Conservation (phyloP, 1,284 basidiomycete genomes). For the Leccinum subrobustum region DNA sequence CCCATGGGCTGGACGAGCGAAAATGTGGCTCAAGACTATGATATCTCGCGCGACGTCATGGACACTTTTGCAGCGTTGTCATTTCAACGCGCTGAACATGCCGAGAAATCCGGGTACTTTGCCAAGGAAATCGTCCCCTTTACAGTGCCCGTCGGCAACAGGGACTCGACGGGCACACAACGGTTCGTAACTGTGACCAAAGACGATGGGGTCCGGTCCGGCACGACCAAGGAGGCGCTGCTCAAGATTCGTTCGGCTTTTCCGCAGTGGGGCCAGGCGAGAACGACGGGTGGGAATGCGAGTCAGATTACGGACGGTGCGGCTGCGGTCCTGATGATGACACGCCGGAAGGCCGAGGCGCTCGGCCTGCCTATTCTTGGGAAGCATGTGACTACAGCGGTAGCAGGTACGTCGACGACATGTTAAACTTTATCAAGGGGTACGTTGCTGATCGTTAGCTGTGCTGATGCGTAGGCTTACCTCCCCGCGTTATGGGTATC, state of each 20-base stretch:
- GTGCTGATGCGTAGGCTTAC: conserved; percentile 45
- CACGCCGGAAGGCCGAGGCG: conserved; percentile 78
- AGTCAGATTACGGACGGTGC: conserved; percentile 88
- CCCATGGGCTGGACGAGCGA: conserved; percentile 91
- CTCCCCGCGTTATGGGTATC: conserved; percentile 85
- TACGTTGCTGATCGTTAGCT: neutral
- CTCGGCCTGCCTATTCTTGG: conserved; percentile 74
- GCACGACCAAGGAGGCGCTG: conserved; percentile 72
- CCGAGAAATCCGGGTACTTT: conserved; percentile 69
- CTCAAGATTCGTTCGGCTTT: conserved; percentile 77
- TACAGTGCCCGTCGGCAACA: conserved; percentile 57
- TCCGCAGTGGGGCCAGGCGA: conserved; percentile 80
- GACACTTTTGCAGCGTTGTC: conserved; percentile 82
- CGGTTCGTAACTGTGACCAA: conserved; percentile 57
- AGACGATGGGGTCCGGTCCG: conserved; percentile 83
- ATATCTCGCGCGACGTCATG: conserved; percentile 80
- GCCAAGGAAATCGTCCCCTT: conserved; percentile 81
- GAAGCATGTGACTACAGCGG: conserved; percentile 75
- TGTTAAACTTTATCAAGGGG: neutral
- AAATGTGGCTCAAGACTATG: conserved; percentile 73
- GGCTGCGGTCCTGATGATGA: conserved; percentile 85
- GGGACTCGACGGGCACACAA: conserved; percentile 44
- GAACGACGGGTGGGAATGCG: conserved; percentile 89
- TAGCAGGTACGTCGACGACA: conserved; percentile 52
- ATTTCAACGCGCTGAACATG: conserved; percentile 73